phyloP scores from a whole-genome alignment of 1,284 basidiomycete species.

The Grifola frondosa region DNA sequence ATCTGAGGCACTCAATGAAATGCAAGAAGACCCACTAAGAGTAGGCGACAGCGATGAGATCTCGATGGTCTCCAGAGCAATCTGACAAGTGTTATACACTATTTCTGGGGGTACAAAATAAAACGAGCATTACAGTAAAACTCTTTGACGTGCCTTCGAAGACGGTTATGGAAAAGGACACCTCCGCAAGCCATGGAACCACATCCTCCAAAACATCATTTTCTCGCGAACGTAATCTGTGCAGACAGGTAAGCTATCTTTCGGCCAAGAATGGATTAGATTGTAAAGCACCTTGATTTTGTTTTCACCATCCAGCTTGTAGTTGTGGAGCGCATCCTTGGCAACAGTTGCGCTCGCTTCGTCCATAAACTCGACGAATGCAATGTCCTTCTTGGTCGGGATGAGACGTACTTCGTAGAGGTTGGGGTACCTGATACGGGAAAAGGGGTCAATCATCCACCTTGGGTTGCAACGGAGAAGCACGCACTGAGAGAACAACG shows the following conservation, averaged over 20 bases:
- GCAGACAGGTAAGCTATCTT: neutral
- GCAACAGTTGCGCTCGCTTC: constrained; percentile 86
- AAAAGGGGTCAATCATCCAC: too few relatives aligned
- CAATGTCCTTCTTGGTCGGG: constrained; percentile 93
- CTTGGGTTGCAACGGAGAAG: constrained; percentile 1
- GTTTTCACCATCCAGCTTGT: constrained; percentile 92
- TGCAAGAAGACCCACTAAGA: too few relatives aligned
- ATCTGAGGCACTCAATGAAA: too few relatives aligned
- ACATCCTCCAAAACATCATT: constrained; percentile 38
- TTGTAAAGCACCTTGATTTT: constrained; percentile 83
- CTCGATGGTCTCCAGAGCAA: too few relatives aligned
- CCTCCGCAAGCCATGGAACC: too few relatives aligned
- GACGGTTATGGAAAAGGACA: too few relatives aligned
- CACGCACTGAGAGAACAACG: constrained; percentile 83
- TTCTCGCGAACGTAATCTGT: constrained; percentile 63
- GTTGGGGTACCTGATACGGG: constrained; percentile 73
- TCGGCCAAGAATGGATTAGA: neutral
- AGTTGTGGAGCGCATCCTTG: constrained; percentile 94
- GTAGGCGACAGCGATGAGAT: too few relatives aligned
- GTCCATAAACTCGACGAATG: constrained; percentile 94
- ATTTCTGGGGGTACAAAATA: too few relatives aligned
- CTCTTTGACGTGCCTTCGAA: too few relatives aligned
- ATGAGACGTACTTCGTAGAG: constrained; percentile 95
- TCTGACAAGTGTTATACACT: too few relatives aligned
- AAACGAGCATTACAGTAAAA: too few relatives aligned